These are phyloP conservation scores for Penicillium vulpinum DNA, from an alignment of 2,329 filamentous ascomycete species.

Conservation along the genomic window DNA sequence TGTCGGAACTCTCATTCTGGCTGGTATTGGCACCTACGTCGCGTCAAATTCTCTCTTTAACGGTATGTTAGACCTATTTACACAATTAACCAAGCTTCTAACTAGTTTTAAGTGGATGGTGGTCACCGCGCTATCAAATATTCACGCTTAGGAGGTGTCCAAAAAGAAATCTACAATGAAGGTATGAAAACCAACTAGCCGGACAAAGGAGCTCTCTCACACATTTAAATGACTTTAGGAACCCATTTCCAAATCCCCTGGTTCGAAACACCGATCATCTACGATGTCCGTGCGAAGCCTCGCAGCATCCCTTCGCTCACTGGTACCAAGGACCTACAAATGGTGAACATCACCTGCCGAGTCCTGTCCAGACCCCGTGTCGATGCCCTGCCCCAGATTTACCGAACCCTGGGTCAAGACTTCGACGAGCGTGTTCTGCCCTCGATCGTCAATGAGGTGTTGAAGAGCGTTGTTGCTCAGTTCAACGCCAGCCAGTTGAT, in stretches of 20 bases:
- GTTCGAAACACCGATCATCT: conserved; percentile 95
- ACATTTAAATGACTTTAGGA: conserved; percentile 52
- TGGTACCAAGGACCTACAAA: conserved; percentile 98
- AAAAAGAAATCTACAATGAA: conserved; percentile 95
- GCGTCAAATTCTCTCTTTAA: conserved; percentile 65
- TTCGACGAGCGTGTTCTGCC: conserved; percentile 97
- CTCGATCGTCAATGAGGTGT: conserved; percentile 96
- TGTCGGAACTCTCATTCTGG: conserved; percentile 56
- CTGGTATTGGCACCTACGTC: conserved; percentile 46
- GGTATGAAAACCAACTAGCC: conserved; percentile 53
- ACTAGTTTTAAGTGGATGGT: conserved; percentile 71
- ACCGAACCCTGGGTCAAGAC: conserved; percentile 89
- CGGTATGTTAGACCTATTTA: conserved; percentile 47
- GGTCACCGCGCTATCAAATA: conserved; percentile 99
- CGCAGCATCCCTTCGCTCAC: conserved; percentile 95
- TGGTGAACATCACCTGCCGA: conserved; percentile 99
- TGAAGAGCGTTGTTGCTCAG: conserved; percentile 98
- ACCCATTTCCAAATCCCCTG: conserved; percentile 93
- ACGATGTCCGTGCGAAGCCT: conserved; percentile 97
- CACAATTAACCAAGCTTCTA: conserved; percentile 3
- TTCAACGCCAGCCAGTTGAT: conserved; percentile 99
- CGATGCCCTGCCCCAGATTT: conserved; percentile 90
- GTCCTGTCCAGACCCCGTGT: conserved; percentile 89
- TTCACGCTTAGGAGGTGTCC: conserved; percentile 84
- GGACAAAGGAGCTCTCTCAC: conserved; percentile 7